phyloP scores from a whole-genome alignment of 148 eudicot species.

The Chenopodium berlandieri region DNA sequence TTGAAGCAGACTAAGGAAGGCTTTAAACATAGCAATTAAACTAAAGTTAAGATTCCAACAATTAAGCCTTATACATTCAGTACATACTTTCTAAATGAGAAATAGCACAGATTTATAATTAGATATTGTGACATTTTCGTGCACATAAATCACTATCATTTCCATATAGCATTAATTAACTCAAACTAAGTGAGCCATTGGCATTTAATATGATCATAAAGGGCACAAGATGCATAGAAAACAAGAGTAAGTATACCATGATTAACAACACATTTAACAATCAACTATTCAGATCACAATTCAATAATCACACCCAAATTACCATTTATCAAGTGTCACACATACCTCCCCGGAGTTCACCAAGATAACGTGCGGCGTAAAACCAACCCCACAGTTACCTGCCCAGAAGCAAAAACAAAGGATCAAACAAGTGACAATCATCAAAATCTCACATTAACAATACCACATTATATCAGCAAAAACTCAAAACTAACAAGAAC shows the following conservation, averaged over 20 bases:
- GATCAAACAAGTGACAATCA: constrained; percentile 8
- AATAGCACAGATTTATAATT: background rate
- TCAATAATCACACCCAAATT: constrained; percentile 1
- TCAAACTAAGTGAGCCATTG: background rate
- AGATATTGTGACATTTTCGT: background rate
- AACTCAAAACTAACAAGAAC: background rate
- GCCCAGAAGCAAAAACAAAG: constrained; percentile 26
- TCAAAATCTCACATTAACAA: background rate
- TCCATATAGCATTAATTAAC: background rate
- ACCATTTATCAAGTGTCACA: constrained; percentile 15
- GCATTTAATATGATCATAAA: background rate
- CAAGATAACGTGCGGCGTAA: constrained; percentile 79
- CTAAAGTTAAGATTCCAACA: background rate
- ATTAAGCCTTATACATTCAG: background rate
- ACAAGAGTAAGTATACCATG: background rate
- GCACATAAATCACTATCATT: background rate
- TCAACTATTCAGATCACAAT: background rate
- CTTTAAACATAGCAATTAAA: background rate
- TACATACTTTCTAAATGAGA: background rate
- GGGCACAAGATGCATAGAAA: background rate
- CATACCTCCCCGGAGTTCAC: constrained; percentile 79
- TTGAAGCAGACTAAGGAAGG: background rate
- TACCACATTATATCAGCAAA: background rate
- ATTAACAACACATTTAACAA: background rate
- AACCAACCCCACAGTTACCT: constrained; percentile 76